Evolutionary conservation across 2,329 filamentous ascomycete genomes (phyloP).

Genomic region (Penicillium expansum): DNA sequence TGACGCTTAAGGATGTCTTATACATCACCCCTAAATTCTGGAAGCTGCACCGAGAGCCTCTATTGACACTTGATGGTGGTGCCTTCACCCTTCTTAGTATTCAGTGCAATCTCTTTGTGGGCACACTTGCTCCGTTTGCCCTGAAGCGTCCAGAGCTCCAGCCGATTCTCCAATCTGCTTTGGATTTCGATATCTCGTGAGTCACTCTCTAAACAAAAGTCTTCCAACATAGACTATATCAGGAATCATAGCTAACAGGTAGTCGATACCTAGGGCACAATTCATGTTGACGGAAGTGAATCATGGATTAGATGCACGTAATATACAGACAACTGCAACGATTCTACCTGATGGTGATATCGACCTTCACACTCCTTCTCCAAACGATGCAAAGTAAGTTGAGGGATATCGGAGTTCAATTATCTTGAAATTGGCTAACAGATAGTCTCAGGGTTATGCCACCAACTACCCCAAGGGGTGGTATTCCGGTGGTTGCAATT

Average conservation of each 20-base stretch:
- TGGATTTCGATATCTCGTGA: conserved; percentile 24
- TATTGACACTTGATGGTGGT: background rate
- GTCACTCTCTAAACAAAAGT: background rate
- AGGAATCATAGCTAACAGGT: background rate
- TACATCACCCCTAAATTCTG: background rate
- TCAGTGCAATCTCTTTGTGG: conserved; percentile 22
- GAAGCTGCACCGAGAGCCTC: background rate
- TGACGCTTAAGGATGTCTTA: background rate
- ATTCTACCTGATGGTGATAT: conserved; percentile 34
- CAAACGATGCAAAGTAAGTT: conserved; percentile 32
- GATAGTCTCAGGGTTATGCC: conserved; percentile 7
- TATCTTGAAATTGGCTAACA: background rate
- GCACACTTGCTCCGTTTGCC: conserved; percentile 19
- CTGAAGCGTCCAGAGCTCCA: conserved; percentile 14
- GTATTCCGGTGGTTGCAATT: conserved; percentile 31
- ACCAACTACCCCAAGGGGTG: conserved; percentile 9
- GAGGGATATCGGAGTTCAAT: background rate
- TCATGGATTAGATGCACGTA: conserved; percentile 41
- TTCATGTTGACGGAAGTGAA: conserved; percentile 44
- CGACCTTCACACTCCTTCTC: conserved; percentile 34
- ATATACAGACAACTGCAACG: conserved; percentile 41
- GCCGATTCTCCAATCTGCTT: conserved; percentile 15
- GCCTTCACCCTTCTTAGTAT: conserved; percentile 15
- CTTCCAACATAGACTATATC: background rate
- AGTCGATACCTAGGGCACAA: conserved; percentile 17